Evolutionary conservation across 2,329 filamentous ascomycete species (phyloP), one percentile per base, ranked within the genome.

Genomic region (Fusarium armeniacum): DNA sequence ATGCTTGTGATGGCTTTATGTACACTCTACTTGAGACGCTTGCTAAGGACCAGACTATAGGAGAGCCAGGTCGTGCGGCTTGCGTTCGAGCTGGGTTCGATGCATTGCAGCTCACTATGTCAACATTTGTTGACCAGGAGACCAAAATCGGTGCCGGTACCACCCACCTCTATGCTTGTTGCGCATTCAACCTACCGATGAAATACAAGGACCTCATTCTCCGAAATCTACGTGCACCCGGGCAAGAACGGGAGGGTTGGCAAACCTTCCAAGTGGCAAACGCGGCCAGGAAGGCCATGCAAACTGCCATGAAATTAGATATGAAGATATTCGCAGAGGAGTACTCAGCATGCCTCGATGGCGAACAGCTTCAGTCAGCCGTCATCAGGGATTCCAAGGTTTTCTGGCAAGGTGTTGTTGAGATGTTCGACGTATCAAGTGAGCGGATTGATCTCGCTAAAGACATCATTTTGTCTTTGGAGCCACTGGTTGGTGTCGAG

Each of bases 1-100:
- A 94, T 70, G 91, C 93, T 10, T 94, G 93, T 77, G 89, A 93
- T 65, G 89, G 91, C n/a, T 83, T 98, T 43, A 85, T 93, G 40
- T 87, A 91, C 66, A 90, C 93, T 56, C 85, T 97, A 12, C 87
- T 98, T 43, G 86, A 89, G 58, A 87, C 86, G 9, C 84, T 91
- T 24, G 88, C 83, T 15, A 81, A 88, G 64, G 85, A 87, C 35
- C 76, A 82, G 2, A 78, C 76, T 15, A 87, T 88, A 55, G 85
- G 89, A 1, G 81, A 85, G 33, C 83, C 85, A 51, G 88, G 89
- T 8, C 84, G 87, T 71, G 83, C 86, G 3, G 86, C 87, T 22
- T 91, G 90, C 71, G 89, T 87, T 66, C 84, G 87, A 51, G 87
- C 89, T 56, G 91, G 90, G 0, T 83, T 91, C n/a, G 84, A 86